These are phyloP conservation scores for Misopates orontium DNA, from an alignment of 257 asterid species.

Conservation along the genomic window DNA sequence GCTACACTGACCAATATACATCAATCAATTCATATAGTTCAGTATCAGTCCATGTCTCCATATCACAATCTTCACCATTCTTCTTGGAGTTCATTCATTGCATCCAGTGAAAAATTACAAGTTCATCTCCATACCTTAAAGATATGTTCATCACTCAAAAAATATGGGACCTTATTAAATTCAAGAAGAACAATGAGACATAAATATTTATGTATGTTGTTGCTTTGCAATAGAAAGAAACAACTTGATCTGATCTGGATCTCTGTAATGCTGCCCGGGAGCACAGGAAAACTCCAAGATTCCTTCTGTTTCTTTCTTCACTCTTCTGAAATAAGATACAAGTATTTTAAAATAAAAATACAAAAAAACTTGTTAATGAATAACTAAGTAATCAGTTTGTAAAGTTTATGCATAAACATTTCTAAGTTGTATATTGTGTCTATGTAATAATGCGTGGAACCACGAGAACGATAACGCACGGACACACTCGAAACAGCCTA, in stretches of 20 bases:
- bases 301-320: conserved; percentile 35
- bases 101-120: neutral
- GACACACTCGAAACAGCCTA: conserved; percentile 11
- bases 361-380: neutral
- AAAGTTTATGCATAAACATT: too few relatives aligned
- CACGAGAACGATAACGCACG: neutral
- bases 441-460: neutral
- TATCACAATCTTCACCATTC: conserved; percentile 10
- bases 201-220: conserved; percentile 22
- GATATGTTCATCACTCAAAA: conserved; percentile 14
- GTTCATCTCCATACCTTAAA: neutral
- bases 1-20: too few relatives aligned
- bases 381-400: neutral
- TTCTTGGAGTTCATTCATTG: conserved; percentile 5
- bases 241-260: conserved; percentile 67
- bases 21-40: too few relatives aligned
- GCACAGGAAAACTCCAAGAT: conserved; percentile 41
- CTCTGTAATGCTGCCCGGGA: conserved; percentile 53
- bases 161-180: conserved; percentile 35
- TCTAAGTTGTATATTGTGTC: too few relatives aligned
- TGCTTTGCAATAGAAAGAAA: conserved; percentile 35
- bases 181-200: conserved; percentile 47
- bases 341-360: neutral
- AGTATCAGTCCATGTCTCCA: too few relatives aligned
- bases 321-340: conserved; percentile 18